Conservation (phyloP, 2,329 filamentous ascomycete species). For the Lecanicillium sp. region DNA sequence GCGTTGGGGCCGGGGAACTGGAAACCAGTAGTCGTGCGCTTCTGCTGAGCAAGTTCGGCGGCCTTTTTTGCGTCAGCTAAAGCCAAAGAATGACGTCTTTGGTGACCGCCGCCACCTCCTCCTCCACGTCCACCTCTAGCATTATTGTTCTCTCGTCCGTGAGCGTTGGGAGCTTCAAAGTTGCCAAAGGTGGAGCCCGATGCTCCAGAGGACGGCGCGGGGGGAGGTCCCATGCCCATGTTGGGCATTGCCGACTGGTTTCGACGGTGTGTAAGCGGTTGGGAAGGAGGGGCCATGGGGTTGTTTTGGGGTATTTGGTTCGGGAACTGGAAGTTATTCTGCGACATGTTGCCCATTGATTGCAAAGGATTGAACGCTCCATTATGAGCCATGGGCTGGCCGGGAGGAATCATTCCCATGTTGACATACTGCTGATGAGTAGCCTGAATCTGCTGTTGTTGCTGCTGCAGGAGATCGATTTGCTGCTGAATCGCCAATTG, state of each 20-base stretch:
- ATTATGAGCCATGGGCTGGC: constrained; percentile 64
- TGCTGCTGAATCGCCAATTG: constrained; percentile 97
- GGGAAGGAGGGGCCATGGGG: constrained; percentile 66
- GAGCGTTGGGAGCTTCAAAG: constrained; percentile 55
- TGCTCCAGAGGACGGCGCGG: constrained; percentile 85
- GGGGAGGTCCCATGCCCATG: constrained; percentile 80
- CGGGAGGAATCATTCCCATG: constrained; percentile 87
- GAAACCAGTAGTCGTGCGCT: constrained; percentile 86
- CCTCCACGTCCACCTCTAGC: constrained; percentile 26
- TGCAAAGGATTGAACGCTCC: constrained; percentile 71
- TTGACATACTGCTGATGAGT: constrained; percentile 97
- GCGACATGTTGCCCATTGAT: constrained; percentile 69
- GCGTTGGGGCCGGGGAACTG: constrained; percentile 80
- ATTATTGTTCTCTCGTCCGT: constrained; percentile 58
- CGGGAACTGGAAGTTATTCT: constrained; percentile 84
- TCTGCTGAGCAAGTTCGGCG: constrained; percentile 92
- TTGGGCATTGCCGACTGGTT: constrained; percentile 96
- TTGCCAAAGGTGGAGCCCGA: constrained; percentile 73
- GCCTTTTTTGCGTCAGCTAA: constrained; percentile 96
- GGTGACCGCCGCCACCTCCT: constrained; percentile 66
- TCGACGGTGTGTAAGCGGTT: constrained; percentile 82
- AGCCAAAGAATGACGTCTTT: constrained; percentile 88
- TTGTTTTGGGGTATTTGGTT: constrained; percentile 66
- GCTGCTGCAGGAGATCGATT: constrained; percentile 93
- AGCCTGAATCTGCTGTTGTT: constrained; percentile 94